phyloP scores from a whole-genome alignment of 2,329 filamentous ascomycete genomes.

The Metarhizium anisopliae region DNA sequence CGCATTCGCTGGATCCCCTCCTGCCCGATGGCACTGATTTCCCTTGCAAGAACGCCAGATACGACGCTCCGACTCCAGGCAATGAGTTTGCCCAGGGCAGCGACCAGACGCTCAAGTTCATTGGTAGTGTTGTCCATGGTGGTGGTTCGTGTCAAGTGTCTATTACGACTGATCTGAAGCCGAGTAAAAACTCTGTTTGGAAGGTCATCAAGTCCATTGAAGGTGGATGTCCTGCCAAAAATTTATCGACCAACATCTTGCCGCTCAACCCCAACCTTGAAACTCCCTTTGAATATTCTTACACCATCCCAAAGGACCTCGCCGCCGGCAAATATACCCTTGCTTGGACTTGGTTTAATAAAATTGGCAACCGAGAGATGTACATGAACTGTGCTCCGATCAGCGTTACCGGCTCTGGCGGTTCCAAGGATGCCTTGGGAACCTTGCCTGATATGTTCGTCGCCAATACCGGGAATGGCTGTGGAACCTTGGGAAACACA shows the following conservation, averaged over 20 bases:
- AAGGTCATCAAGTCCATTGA: slow-evolving; percentile 85
- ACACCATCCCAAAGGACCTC: slow-evolving; percentile 62
- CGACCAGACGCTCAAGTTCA: slow-evolving; percentile 47
- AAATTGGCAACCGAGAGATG: slow-evolving; percentile 85
- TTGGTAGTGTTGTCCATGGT: slow-evolving; percentile 70
- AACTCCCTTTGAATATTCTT: slow-evolving; percentile 49
- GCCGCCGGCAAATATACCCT: slow-evolving; percentile 69
- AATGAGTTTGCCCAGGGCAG: slow-evolving; percentile 48
- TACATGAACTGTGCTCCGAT: slow-evolving; percentile 94
- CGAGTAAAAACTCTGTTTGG: slow-evolving; percentile 61
- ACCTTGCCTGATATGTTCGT: slow-evolving; percentile 63
- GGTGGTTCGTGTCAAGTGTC: slow-evolving; percentile 89
- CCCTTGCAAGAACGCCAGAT: slow-evolving; percentile 64
- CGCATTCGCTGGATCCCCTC: slow-evolving; percentile 41
- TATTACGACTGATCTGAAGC: slow-evolving; percentile 66
- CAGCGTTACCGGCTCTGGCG: slow-evolving; percentile 47
- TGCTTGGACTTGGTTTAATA: slow-evolving; percentile 95
- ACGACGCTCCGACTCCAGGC: slow-evolving; percentile 32
- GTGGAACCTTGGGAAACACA: slow-evolving; percentile 37
- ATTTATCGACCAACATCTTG: slow-evolving; percentile 45
- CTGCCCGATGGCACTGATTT: slow-evolving; percentile 53
- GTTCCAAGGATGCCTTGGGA: slow-evolving; percentile 43
- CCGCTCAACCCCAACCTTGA: slow-evolving; percentile 29
- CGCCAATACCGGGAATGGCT: slow-evolving; percentile 53
- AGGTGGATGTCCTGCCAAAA: slow-evolving; percentile 69